Conservation (phyloP, 805 yeast genomes). For the Hanseniaspora singularis region DNA sequence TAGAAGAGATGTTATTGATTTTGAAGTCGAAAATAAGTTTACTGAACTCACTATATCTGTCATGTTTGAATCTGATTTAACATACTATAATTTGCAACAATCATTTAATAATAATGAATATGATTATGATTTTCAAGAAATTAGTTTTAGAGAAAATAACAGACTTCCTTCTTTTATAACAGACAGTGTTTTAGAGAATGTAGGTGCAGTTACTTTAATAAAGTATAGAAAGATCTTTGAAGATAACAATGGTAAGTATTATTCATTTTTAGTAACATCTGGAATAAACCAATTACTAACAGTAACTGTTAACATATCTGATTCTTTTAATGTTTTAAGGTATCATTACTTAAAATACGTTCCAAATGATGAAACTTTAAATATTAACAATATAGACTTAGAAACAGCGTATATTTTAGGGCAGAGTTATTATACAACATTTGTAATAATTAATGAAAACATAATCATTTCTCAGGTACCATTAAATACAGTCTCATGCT, state of each 20-base stretch:
- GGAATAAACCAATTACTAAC: not conserved
- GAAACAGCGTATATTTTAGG: conserved; percentile 1
- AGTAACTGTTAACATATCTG: not conserved
- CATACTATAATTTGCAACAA: conserved; percentile 2
- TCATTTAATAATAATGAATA: not conserved
- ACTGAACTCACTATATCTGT: conserved; percentile 7
- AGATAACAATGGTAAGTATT: not conserved
- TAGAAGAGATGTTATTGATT: conserved; percentile 11
- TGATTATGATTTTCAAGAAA: not conserved
- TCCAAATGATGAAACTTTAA: not conserved
- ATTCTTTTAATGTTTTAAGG: not conserved
- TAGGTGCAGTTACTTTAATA: not conserved
- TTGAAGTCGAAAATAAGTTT: conserved; percentile 5
- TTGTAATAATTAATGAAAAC: not conserved
- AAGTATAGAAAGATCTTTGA: not conserved
- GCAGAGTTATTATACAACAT: not conserved
- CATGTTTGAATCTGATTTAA: conserved; percentile 3
- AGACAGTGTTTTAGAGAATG: not conserved
- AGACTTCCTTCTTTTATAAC: not conserved
- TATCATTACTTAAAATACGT: not conserved
- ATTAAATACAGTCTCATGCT: not conserved
- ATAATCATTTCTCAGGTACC: not conserved
- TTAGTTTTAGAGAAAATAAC: not conserved
- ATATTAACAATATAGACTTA: not conserved
- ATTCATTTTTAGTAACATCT: not conserved